A percentile compares a stretch with the other conserved stretches of the same genome.
These are phyloP conservation scores for Boletellus sp. DNA, from an alignment of 768 basidiomycete genomes.

Conservation along the genomic window DNA sequence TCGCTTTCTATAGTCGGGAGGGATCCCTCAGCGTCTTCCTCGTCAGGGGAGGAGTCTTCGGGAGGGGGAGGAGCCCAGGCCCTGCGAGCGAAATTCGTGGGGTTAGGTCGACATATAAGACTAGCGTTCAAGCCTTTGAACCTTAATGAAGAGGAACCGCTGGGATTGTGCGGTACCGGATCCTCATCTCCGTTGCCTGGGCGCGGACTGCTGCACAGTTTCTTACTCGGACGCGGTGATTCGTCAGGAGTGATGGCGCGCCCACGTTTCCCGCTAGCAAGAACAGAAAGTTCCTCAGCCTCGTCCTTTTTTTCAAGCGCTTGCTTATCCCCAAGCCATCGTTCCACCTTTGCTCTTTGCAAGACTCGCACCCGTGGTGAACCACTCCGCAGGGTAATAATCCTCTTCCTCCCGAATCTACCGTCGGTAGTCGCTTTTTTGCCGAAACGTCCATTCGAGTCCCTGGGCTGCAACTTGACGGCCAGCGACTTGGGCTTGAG, in stretches of 20 bases:
- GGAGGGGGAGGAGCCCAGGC: constrained; percentile 47
- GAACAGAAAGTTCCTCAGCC: constrained; percentile 8
- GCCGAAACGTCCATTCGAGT: constrained; percentile 63
- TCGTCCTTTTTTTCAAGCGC: constrained; percentile 13
- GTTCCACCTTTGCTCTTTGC: constrained; percentile 41
- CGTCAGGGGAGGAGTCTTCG: constrained; percentile 35
- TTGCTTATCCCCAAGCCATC: constrained; percentile 33
- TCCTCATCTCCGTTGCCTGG: constrained; percentile 27
- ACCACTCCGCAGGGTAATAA: constrained; percentile 18
- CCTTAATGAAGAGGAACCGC: constrained; percentile 22
- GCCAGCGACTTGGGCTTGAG: constrained; percentile 42
- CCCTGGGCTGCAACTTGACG: constrained; percentile 54
- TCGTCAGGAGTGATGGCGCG: constrained; percentile 20
- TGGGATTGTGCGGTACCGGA: constrained; percentile 24
- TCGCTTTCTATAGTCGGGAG: constrained; percentile 45
- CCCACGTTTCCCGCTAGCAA: constrained; percentile 23
- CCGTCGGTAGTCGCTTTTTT: constrained; percentile 53
- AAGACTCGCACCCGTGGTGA: constrained; percentile 38
- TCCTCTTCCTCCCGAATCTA: constrained; percentile 38
- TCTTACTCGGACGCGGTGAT: constrained; percentile 27
- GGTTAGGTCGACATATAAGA: constrained; percentile 57
- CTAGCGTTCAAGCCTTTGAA: constrained; percentile 40
- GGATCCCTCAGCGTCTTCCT: constrained; percentile 29
- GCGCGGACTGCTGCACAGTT: constrained; percentile 16
- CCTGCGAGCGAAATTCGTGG: constrained; percentile 54